Percentiles rank a stretch among this genome's conserved stretches.
Conservation (phyloP, 140 eudicot species). For the Ambrosia hybrid region DNA sequence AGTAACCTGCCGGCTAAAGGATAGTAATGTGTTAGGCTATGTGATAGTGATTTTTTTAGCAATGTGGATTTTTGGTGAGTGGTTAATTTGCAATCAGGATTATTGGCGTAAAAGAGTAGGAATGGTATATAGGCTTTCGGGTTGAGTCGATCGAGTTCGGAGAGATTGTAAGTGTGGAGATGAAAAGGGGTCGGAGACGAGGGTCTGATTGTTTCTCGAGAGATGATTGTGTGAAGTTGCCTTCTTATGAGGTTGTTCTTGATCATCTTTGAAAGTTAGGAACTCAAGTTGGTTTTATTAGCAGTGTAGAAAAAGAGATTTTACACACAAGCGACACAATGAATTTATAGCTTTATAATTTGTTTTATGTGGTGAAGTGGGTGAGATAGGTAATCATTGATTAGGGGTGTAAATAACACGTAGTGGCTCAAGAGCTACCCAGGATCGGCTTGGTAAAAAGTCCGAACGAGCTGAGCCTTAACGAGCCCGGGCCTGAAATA, state of each 20-base stretch:
- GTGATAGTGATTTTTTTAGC: background rate
- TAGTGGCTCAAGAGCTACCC: too few species aligned
- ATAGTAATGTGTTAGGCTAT: background rate
- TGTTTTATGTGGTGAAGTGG: too few species aligned
- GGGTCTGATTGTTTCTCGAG: conserved; percentile 9
- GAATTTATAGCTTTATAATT: too few species aligned
- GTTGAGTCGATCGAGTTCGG: conserved; percentile 4
- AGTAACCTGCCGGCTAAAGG: background rate
- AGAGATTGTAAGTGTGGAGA: conserved; percentile 7
- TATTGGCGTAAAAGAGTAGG: background rate
- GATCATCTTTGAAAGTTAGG: too few species aligned
- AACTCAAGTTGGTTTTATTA: too few species aligned
- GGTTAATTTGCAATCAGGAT: background rate
- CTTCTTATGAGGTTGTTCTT: background rate
- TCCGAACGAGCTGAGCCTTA: too few species aligned
- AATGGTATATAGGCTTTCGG: background rate
- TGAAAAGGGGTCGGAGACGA: conserved; percentile 12
- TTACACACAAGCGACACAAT: too few species aligned
- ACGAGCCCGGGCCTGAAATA: too few species aligned
- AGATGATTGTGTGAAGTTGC: conserved; percentile 8
- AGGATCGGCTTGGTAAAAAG: too few species aligned
- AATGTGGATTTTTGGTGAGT: background rate
- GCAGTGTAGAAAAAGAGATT: too few species aligned
- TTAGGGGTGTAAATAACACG: too few species aligned
- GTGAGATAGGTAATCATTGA: too few species aligned